These are phyloP conservation scores for Davidsoniella neocaledoniae DNA, from an alignment of 2,329 filamentous ascomycete genomes.

Conservation along the genomic window DNA sequence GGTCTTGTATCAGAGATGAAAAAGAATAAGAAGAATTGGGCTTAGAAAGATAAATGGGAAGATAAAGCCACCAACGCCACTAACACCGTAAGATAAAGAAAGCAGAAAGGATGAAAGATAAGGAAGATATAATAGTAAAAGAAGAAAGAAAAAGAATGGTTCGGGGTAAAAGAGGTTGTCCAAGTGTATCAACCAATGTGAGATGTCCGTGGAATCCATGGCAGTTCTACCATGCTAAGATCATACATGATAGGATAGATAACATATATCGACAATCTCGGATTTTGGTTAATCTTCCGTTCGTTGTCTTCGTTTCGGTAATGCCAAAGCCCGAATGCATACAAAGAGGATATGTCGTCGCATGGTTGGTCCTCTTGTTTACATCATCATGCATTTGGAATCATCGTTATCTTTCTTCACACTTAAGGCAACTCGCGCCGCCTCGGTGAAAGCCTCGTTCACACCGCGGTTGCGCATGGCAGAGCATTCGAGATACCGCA, in stretches of 20 bases:
- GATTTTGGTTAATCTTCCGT: no score
- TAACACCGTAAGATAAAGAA: neutral
- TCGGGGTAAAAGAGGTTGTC: no score
- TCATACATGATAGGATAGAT: no score
- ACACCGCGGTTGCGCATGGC: conserved; percentile 96
- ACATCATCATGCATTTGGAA: conserved; percentile 46
- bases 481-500: conserved; percentile 94
- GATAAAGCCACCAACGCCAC: no score
- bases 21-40: conserved; percentile 2
- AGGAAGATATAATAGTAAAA: neutral
- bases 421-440: conserved; percentile 76
- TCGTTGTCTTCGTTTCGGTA: no score
- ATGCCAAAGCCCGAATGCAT: no score
- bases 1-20: neutral
- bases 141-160: neutral
- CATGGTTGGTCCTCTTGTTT: conserved; percentile 13
- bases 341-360: no score
- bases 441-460: conserved; percentile 97
- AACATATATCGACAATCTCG: no score
- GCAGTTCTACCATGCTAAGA: no score
- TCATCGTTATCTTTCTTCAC: conserved; percentile 50
- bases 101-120: neutral
- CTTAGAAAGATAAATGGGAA: neutral
- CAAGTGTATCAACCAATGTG: no score
- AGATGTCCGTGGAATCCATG: no score